Evolutionary conservation across 352 stramenopile genomes (phyloP).

Genomic region (Phytophthora multivora): DNA sequence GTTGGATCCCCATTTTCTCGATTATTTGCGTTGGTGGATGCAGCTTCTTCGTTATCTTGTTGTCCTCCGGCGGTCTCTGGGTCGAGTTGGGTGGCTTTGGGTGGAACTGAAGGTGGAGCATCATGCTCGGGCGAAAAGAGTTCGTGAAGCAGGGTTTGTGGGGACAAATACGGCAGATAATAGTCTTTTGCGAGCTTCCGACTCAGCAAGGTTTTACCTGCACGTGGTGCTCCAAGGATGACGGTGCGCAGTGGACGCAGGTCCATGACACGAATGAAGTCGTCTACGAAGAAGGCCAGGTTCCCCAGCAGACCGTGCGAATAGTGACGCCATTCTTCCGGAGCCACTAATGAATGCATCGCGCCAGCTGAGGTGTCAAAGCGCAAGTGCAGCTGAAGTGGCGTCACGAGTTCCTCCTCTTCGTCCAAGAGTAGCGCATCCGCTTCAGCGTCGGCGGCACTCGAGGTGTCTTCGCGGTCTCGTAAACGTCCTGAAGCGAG

Average conservation of each 20-base stretch:
- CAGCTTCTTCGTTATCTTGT: slow-evolving; percentile 15
- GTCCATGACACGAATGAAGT: slow-evolving; percentile 82
- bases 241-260: slow-evolving; percentile 71
- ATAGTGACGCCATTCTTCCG: slow-evolving; percentile 75
- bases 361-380: slow-evolving; percentile 61
- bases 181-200: slow-evolving; percentile 67
- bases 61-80: slow-evolving; percentile 5
- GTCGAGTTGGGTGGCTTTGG: slow-evolving; percentile 3
- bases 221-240: slow-evolving; percentile 69
- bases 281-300: slow-evolving; percentile 64
- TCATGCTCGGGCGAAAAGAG: slow-evolving; percentile 40
- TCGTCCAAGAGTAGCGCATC: slow-evolving; percentile 66
- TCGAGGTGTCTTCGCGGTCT: slow-evolving; percentile 28
- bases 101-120: not conserved
- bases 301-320: slow-evolving; percentile 64
- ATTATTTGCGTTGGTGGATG: not conserved
- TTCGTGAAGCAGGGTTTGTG: slow-evolving; percentile 51
- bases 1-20: slow-evolving; percentile 19
- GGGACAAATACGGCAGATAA: slow-evolving; percentile 67
- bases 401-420: slow-evolving; percentile 54
- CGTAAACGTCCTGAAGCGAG: slow-evolving; percentile 56
- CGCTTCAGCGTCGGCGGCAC: slow-evolving; percentile 41
- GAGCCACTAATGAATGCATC: slow-evolving; percentile 61
- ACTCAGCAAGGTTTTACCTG: slow-evolving; percentile 68
- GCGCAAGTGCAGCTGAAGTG: slow-evolving; percentile 74